Conservation (phyloP, 345 rosid genomes). For the Lumnitzera racemosa region DNA sequence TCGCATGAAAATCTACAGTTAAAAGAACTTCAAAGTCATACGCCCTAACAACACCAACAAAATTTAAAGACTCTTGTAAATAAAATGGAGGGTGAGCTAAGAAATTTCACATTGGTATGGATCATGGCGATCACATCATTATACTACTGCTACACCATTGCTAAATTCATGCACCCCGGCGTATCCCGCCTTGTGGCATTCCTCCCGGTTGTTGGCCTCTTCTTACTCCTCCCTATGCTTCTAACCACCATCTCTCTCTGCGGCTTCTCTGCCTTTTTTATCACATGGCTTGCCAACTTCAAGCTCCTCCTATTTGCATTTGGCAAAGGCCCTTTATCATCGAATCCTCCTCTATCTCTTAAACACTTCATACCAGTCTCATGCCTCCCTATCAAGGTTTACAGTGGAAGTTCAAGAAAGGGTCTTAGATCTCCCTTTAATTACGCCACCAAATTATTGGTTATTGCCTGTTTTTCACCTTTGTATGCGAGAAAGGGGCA, state of each 20-base stretch:
- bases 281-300: slow-evolving; percentile 20
- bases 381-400: slow-evolving; percentile 16
- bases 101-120: slow-evolving; percentile 19
- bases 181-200: slow-evolving; percentile 13
- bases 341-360: slow-evolving; percentile 6
- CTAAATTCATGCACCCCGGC: slow-evolving; percentile 12
- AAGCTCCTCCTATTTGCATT: slow-evolving; percentile 31
- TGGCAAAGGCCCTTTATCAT: slow-evolving; percentile 17
- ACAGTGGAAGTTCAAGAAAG: not conserved
- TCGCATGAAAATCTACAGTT: too few relatives aligned
- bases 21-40: too few relatives aligned
- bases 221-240: slow-evolving; percentile 20
- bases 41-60: too few relatives aligned
- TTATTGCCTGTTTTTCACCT: slow-evolving; percentile 1
- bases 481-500: slow-evolving; percentile 1
- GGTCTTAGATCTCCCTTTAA: slow-evolving; percentile 11
- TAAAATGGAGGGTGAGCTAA: slow-evolving; percentile 18
- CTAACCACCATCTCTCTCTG: slow-evolving; percentile 14
- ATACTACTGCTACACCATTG: slow-evolving; percentile 15
- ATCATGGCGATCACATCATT: slow-evolving; percentile 5
- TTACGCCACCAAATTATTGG: slow-evolving; percentile 5
- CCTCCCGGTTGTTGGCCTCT: slow-evolving; percentile 19
- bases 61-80: too few relatives aligned
- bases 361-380: slow-evolving; percentile 8
- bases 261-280: slow-evolving; percentile 17